Base-by-base conservation (phyloP, 2,329 filamentous ascomycete genomes). In the Pseudogymnoascus verrucosus region DNA sequence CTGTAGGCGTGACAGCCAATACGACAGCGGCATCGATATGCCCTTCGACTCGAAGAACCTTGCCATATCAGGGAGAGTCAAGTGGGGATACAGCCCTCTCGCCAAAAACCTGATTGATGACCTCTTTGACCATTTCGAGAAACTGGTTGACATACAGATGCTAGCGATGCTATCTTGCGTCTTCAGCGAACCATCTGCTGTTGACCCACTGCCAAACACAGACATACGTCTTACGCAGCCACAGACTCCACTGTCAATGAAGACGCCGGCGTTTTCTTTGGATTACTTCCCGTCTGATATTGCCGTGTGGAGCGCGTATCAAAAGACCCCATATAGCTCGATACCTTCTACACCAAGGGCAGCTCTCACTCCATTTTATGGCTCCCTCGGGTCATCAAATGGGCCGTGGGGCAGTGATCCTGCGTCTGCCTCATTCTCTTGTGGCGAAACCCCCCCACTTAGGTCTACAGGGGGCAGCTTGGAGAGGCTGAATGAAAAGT, bases 141-240 rank as follows among this genome's bases (percentile, higher is more conserved):
- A 75, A 62, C 77, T 81, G 31, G 84, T 82, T 5, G 86, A 89
- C 65, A 76, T 88, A 11, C 87, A 89, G 72, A 89, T 89, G 87
- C 71, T 89, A 62, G 87, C 86, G 7, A 89, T 89, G 85, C 78
- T 89, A 28, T 87, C 86, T 1, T 89, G 87, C 72, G 82, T 89
- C 64, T 89, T 89, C 71, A 84, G 82, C 68, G 85, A 89, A 51
- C 72, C 85, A 0, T 78, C 80, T 11, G 76, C 81, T 0, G 78
- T 83, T 47, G 80, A 85, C 64, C 79, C 79, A 60, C 78, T 84
- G 23, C 82, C 84, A 3, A 85, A 86, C 67, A 79, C 80, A 14
- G 84, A 84, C 66, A 80, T 81, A 1, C 79, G 79, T 64, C 76
- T 86, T 61, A 79, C 82, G 0, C 81, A 85, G 63, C 80, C 84